Percentiles rank a stretch among this genome's conserved stretches.
Conservation (phyloP, 768 basidiomycete species). For the Lactifluus piperatus region DNA sequence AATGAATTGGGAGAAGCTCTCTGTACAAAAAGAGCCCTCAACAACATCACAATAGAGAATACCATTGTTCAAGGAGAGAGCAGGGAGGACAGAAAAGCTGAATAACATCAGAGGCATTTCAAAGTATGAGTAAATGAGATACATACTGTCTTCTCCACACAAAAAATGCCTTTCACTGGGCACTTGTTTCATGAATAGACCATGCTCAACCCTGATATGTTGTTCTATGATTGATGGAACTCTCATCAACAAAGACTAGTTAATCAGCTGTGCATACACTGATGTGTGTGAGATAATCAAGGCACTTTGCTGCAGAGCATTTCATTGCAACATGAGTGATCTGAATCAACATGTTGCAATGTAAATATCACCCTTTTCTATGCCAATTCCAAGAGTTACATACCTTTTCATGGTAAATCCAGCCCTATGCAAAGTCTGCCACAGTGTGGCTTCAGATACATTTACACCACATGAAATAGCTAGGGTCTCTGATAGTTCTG, state of each 20-base stretch:
- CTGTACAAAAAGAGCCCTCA: background rate
- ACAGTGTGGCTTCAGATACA: no score
- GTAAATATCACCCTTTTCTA: no score
- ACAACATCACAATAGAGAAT: background rate
- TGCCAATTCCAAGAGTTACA: no score
- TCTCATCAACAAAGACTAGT: background rate
- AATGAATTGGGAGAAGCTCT: background rate
- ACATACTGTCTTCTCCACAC: background rate
- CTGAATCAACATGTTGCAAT: no score
- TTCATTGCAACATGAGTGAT: no score
- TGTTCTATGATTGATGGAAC: background rate
- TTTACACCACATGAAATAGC: no score
- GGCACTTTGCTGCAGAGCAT: no score
- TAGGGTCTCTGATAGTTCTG: no score
- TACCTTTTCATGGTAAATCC: no score
- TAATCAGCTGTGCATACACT: no score
- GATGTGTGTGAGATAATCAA: no score
- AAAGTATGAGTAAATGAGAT: background rate
- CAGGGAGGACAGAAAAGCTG: background rate
- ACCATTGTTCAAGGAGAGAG: background rate
- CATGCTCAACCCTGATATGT: background rate
- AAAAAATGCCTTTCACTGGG: background rate
- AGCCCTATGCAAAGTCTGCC: no score
- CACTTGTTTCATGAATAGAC: background rate
- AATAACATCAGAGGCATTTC: background rate